Evolutionary conservation across 345 rosid genomes (phyloP), one percentile per base, ranked within the genome.

Genomic region (Pseudoturritis turrita): DNA sequence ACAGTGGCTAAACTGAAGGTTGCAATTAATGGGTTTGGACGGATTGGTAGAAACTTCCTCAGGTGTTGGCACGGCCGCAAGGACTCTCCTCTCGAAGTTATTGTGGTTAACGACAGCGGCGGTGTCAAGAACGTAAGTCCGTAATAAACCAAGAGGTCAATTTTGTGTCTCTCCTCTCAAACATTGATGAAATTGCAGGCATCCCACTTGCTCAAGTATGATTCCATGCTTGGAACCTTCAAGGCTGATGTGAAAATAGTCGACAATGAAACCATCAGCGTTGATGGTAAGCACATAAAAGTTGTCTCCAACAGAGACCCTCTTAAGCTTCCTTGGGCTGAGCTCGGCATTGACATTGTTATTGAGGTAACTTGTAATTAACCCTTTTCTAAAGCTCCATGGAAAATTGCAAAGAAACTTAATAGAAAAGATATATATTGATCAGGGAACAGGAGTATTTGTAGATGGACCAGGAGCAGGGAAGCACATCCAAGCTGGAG

Each of bases 381-480:
- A 33, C 37, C 10, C 2, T 33, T 33, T 33, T 19, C 54, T 15
- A 68, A 65, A 69, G 12, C 41, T 60, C 0, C 18, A 51, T 61
- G 23, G 37, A 3, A 2, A 51, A 58, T 33, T 17, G 3, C 56
- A 41, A 46, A 58, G 25, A 47, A 33, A 23, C 65, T 29, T 22
- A 3, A 15, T 18, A 4, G 22, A 35, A 35, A 5, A 12, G 26
- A 66, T 37, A 6, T 7, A 12, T 46, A 10, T 21, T 64, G 9
- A 26, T 35, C 80, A 93, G 97, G 97, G 97, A 60, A 95, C 97
- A 11, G 97, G 99, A 88, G 99, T 95, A 56, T 95, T 95, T 73
- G 99, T 95, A n/a, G 97, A 91, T 70, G 99, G 96, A 4, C 96
- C 99, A 46, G 99, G 99, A 37, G 99, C 99, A 50, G 97, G 99